Evolutionary conservation across 75 land plant species (phyloP).

Genomic region (Sequoia sempervirens): DNA sequence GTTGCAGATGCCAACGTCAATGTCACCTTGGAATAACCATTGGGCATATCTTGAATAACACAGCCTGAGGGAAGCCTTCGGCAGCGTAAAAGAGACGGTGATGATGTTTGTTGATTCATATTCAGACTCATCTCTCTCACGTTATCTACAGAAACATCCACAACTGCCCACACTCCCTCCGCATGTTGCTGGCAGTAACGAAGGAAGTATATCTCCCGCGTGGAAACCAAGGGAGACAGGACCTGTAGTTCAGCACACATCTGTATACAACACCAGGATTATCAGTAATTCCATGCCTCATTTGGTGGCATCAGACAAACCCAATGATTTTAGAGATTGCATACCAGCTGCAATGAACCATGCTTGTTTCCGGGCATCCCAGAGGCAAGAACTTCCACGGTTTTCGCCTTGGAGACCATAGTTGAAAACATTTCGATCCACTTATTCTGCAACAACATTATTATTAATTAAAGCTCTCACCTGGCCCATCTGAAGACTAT

Average conservation of each 20-base stretch:
- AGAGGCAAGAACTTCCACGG: constrained; percentile 54
- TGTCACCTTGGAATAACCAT: constrained; percentile 72
- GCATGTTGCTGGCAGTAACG: constrained; percentile 72
- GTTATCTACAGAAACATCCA: constrained; percentile 21
- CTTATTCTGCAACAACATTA: constrained; percentile 37
- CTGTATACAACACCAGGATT: constrained; percentile 19
- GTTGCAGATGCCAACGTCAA: too few species aligned
- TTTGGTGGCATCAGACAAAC: background rate
- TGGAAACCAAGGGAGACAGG: constrained; percentile 68
- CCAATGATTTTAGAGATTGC: background rate
- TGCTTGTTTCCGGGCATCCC: constrained; percentile 44
- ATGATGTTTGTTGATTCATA: background rate
- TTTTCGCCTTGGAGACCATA: constrained; percentile 64
- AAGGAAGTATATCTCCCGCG: constrained; percentile 68
- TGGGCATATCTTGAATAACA: constrained; percentile 77
- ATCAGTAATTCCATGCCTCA: background rate
- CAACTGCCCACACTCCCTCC: constrained; percentile 28
- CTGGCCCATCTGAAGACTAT: too few species aligned
- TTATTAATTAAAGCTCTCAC: background rate
- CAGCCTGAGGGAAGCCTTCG: constrained; percentile 70
- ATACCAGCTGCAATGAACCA: constrained; percentile 65
- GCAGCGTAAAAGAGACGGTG: constrained; percentile 13
- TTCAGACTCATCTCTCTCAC: background rate
- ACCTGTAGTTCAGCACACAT: constrained; percentile 81
- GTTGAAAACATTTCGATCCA: constrained; percentile 77